These are phyloP conservation scores for Diaporthe vexans DNA, from an alignment of 2,329 filamentous ascomycete species.

Conservation along the genomic window DNA sequence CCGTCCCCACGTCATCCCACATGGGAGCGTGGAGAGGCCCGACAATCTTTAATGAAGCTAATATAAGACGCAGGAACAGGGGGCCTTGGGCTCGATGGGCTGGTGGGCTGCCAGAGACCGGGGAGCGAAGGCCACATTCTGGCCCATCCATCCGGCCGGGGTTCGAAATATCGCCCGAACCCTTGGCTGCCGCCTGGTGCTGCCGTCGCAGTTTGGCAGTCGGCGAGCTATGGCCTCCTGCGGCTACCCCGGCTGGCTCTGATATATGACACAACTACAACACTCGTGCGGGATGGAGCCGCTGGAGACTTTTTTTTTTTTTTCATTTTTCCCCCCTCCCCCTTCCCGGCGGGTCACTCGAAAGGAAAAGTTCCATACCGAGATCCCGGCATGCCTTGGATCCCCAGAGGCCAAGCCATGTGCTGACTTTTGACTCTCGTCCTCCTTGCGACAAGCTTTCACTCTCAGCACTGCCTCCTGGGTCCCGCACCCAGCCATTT, in stretches of 20 bases:
- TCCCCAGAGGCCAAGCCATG: constrained; percentile 33
- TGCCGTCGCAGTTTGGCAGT: constrained; percentile 12
- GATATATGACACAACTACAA: constrained; percentile 18
- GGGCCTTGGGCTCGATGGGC: constrained; percentile 18
- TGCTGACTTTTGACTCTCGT: constrained; percentile 26
- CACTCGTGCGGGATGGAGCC: constrained; percentile 13
- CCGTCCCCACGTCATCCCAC: constrained; percentile 38
- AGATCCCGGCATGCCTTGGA: constrained; percentile 38
- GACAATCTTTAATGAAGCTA: constrained; percentile 39
- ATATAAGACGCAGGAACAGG: constrained; percentile 39
- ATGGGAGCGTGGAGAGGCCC: constrained; percentile 36
- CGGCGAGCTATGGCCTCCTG: constrained; percentile 27
- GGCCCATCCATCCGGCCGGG: constrained; percentile 22
- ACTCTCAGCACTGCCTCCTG: constrained; percentile 27
- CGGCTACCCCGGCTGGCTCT: constrained; percentile 33
- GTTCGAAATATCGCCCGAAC: constrained; percentile 30
- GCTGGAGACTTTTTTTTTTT: constrained; percentile 1
- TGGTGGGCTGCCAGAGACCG: background rate
- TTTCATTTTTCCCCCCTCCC: background rate
- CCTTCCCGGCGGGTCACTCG: constrained; percentile 30
- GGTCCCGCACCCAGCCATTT: constrained; percentile 4
- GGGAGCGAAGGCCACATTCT: background rate
- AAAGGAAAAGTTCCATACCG: constrained; percentile 36
- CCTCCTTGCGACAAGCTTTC: constrained; percentile 25
- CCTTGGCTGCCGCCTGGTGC: constrained; percentile 6